phyloP scores from a whole-genome alignment of 2,329 filamentous ascomycete genomes.

The Fusarium foetens region DNA sequence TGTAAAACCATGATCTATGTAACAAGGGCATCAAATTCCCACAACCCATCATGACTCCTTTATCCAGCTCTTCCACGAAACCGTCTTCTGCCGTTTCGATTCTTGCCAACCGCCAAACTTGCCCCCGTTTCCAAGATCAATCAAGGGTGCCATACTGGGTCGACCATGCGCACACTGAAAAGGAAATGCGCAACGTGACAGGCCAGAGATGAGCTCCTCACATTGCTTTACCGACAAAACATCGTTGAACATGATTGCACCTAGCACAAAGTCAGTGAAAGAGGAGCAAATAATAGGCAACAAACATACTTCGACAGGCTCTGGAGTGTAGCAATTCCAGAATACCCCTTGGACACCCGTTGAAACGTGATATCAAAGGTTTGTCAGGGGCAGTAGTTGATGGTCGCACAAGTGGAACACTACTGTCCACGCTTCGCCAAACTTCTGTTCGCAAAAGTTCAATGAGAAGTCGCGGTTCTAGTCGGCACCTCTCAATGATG shows the following conservation, averaged over 20 bases:
- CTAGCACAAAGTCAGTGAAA: constrained; percentile 44
- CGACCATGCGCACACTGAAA: constrained; percentile 87
- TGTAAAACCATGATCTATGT: not conserved
- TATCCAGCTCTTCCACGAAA: constrained; percentile 38
- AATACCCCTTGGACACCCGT: constrained; percentile 78
- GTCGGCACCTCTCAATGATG: constrained; percentile 79
- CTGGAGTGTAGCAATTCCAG: constrained; percentile 80
- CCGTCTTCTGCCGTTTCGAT: not conserved
- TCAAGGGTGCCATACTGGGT: constrained; percentile 71
- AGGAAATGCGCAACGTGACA: constrained; percentile 75
- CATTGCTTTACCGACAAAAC: constrained; percentile 68
- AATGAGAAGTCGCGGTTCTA: constrained; percentile 76
- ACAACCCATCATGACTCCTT: not conserved
- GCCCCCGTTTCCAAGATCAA: constrained; percentile 57
- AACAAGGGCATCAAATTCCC: not conserved
- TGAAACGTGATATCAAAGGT: constrained; percentile 71
- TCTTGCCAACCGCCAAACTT: constrained; percentile 45
- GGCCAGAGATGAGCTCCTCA: constrained; percentile 60
- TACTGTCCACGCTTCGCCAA: constrained; percentile 70
- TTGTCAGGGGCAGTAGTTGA: constrained; percentile 16
- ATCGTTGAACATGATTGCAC: constrained; percentile 89
- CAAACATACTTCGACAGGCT: constrained; percentile 72
- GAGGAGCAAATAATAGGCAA: rapidly evolving
- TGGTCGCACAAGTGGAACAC: constrained; percentile 14
- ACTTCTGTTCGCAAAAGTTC: constrained; percentile 79